phyloP scores from a whole-genome alignment of 495 filamentous ascomycete species.

The Extremus antarcticus region DNA sequence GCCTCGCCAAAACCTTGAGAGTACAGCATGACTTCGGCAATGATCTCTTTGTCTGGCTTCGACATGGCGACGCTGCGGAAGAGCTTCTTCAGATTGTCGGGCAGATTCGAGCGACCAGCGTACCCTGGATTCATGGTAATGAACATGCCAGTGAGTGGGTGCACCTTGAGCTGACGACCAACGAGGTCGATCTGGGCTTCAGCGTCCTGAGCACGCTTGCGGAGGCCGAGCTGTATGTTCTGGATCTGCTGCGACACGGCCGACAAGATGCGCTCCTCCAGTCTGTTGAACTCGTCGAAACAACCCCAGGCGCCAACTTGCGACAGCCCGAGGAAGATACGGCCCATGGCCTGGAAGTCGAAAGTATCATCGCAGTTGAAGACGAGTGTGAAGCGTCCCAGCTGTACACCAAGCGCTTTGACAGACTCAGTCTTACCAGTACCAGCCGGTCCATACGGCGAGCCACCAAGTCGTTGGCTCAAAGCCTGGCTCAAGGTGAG shows the following conservation, averaged over 20 bases:
- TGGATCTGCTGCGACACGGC: conserved; percentile 98
- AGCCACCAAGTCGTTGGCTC: conserved; percentile 88
- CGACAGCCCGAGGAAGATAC: conserved; percentile 98
- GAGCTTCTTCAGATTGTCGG: conserved; percentile 97
- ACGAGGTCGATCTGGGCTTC: conserved; percentile 86
- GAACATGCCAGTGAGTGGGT: conserved; percentile 91
- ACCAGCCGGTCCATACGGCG: conserved; percentile 92
- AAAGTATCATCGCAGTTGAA: conserved; percentile 99
- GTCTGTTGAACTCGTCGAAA: conserved; percentile 98
- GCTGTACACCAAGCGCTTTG: conserved; percentile 90
- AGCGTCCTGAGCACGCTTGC: conserved; percentile 63
- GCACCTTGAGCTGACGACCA: conserved; percentile 75
- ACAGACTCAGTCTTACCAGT: conserved; percentile 99
- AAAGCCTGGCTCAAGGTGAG: conserved; percentile 92
- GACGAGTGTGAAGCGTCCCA: conserved; percentile 93
- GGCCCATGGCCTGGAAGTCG: conserved; percentile 98
- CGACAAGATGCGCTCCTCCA: conserved; percentile 93
- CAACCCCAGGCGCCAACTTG: conserved; percentile 99
- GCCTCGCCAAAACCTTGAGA: conserved; percentile 97
- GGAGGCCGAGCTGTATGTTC: conserved; percentile 93
- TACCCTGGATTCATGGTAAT: conserved; percentile 99
- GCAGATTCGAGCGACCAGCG: conserved; percentile 91
- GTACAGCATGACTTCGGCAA: conserved; percentile 98
- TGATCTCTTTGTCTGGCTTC: conserved; percentile 97
- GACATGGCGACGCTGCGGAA: conserved; percentile 99